Base-by-base conservation (phyloP, 208 protist genomes). In the Zelonia costaricensis region DNA sequence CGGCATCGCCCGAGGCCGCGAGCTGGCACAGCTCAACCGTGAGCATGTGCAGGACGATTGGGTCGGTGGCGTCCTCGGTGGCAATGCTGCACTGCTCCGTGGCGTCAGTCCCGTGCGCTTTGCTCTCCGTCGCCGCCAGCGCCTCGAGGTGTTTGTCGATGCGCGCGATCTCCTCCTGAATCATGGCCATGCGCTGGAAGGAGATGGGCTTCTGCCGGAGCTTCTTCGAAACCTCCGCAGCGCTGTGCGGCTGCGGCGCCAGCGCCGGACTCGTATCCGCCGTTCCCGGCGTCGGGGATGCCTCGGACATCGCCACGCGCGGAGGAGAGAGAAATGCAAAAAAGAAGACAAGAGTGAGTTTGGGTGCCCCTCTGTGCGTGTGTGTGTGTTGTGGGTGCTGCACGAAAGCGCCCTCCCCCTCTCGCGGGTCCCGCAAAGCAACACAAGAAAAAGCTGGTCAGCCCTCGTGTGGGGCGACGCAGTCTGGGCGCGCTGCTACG, bases 21-120 rank as follows among this genome's bases (percentile, higher is more conserved):
- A 93, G 56, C 49, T 93, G 79, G 62, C 90, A 95, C 18, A 95
- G 69, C 64, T 95, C 84, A 1, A 91, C 86, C 0, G 75, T 78
- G 23, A 95, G 64, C 84, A 95, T 88, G 67, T 89, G 73, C 12
- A 76, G 42, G 16, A 92, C 63, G 8, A 77, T 67, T 0, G 78
- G 76, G 57, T 88, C 80, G 33, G 78, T 62, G 13, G 62, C 40
- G 10, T 85, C 81, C 4, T 79, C 81, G 16, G 51, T 36, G 22
- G 62, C 62, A 22, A 64, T 28, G 39, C 67, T 53, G 23, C 28
- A 55, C 44, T 76, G 66, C 27, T 40, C 46, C 4, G 45, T 55
- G 0, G 55, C 18, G 46, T 62, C 49, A 5, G 48, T 36, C 9
- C 36, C 58, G 22, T 33, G 20, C 15, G 15, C 35, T n/a, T 62